Conservation (phyloP, 2,329 filamentous ascomycete species). For the Talaromyces sp. region DNA sequence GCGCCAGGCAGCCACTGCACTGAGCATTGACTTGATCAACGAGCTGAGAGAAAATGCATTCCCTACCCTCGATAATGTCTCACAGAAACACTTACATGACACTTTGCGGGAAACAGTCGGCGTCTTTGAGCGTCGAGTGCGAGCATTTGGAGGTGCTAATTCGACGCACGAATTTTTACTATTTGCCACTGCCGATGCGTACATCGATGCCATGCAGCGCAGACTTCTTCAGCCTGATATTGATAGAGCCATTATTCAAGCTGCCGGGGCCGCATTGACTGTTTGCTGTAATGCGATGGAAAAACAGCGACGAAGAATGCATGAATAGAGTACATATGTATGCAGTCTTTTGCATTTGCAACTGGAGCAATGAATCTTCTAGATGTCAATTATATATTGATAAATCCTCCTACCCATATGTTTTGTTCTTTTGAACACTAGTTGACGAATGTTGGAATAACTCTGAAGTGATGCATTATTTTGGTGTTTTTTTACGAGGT, state of each 20-base stretch:
- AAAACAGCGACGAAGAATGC: neutral
- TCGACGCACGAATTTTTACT: neutral
- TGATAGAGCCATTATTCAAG: neutral
- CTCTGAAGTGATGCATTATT: too few species aligned
- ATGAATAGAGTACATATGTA: neutral
- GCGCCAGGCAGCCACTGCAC: neutral
- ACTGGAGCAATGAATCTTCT: too few species aligned
- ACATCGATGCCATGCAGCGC: neutral
- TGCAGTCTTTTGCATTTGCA: too few species aligned
- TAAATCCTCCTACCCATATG: too few species aligned
- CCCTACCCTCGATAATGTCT: neutral
- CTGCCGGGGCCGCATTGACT: neutral
- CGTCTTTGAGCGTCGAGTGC: neutral
- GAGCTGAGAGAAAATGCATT: neutral
- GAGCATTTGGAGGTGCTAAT: neutral
- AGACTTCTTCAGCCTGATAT: neutral
- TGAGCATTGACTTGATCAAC: neutral
- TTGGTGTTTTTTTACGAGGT: too few species aligned
- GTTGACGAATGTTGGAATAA: too few species aligned
- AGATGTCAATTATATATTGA: too few species aligned
- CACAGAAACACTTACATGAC: neutral
- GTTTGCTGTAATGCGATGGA: neutral
- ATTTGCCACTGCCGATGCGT: neutral
- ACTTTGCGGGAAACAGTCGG: neutral
- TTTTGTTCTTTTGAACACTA: too few species aligned